phyloP scores from a whole-genome alignment of 2,329 filamentous ascomycete genomes.

The Aspergillus flavus region DNA sequence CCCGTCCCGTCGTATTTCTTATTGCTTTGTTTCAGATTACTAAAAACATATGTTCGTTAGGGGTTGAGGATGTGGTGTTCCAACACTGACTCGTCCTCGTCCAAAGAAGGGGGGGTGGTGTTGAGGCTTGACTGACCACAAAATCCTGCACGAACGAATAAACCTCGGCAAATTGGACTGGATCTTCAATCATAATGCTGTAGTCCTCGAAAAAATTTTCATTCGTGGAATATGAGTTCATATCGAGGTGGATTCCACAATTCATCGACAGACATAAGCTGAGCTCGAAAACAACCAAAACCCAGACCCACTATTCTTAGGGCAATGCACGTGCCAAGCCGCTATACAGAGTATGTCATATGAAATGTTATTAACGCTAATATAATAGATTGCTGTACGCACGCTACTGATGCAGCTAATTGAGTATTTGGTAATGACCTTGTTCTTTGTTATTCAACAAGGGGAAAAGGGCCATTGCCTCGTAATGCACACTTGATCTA shows the following conservation, averaged over 20 bases:
- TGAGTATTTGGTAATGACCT: background rate
- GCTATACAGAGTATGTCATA: background rate
- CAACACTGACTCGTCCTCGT: background rate
- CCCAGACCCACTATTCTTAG: background rate
- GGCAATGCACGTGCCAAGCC: constrained; percentile 2
- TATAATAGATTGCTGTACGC: background rate
- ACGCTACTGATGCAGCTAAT: background rate
- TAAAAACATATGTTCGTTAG: background rate
- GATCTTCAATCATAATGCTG: background rate
- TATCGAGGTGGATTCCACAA: background rate
- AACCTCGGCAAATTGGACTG: background rate
- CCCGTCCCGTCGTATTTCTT: background rate
- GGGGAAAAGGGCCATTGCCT: background rate
- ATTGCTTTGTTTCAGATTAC: background rate
- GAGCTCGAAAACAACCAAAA: background rate
- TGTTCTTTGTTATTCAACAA: background rate
- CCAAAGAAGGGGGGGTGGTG: background rate
- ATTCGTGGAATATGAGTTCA: background rate
- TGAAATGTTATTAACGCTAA: background rate
- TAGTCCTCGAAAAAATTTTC: background rate
- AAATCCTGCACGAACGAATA: background rate
- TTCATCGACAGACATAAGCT: background rate
- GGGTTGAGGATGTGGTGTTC: background rate
- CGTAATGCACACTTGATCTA: background rate
- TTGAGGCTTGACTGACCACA: background rate